Evolutionary conservation across 2,329 filamentous ascomycete species (phyloP).

Genomic region (Beauveria rudraprayagi): DNA sequence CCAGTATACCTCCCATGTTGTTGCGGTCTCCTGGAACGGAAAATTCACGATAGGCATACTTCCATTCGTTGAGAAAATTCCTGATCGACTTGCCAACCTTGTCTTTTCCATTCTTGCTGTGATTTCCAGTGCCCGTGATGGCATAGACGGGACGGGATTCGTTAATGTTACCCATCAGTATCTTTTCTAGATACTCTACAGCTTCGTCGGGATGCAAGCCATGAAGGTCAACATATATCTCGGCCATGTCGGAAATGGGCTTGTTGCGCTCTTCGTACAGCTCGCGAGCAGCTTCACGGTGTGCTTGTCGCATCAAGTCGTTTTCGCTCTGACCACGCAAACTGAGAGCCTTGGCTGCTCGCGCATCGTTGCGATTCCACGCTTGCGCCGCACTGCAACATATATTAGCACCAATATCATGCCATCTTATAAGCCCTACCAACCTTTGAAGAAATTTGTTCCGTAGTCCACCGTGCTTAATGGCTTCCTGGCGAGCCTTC

Average conservation of each 20-base stretch:
- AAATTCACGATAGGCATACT: constrained; percentile 93
- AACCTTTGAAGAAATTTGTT: constrained; percentile 97
- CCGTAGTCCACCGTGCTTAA: constrained; percentile 90
- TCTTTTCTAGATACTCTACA: constrained; percentile 83
- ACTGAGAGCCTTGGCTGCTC: constrained; percentile 89
- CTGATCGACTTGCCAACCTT: constrained; percentile 94
- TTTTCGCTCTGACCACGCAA: constrained; percentile 95
- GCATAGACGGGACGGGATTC: constrained; percentile 77
- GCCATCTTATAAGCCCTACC: constrained; percentile 17
- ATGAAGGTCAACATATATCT: constrained; percentile 92
- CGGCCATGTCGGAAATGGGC: constrained; percentile 48
- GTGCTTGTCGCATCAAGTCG: constrained; percentile 92
- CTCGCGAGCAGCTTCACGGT: constrained; percentile 84
- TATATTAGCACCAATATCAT: background rate
- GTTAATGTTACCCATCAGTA: constrained; percentile 72
- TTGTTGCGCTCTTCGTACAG: constrained; percentile 86
- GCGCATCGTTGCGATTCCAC: constrained; percentile 96
- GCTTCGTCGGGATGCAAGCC: constrained; percentile 98
- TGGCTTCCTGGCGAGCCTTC: constrained; percentile 89
- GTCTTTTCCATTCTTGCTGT: constrained; percentile 98
- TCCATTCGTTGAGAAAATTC: constrained; percentile 87
- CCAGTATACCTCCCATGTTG: constrained; percentile 68
- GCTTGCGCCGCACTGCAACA: constrained; percentile 71
- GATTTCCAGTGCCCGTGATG: constrained; percentile 93
- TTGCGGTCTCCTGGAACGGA: constrained; percentile 88